phyloP scores from a whole-genome alignment of 306 rosid species.

The Lithocarpus polystachyus region DNA sequence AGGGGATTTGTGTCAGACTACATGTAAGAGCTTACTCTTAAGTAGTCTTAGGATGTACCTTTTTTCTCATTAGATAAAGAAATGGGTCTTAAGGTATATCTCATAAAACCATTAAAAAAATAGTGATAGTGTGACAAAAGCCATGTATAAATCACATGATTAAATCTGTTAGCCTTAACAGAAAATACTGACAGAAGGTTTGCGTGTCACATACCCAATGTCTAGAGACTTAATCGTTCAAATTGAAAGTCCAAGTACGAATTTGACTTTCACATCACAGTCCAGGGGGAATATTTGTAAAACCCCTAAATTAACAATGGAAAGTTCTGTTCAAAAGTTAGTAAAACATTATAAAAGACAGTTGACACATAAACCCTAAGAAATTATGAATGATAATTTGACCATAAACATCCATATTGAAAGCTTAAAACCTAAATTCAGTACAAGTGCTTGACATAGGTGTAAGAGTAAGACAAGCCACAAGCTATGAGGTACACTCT shows the following conservation, averaged over 20 bases:
- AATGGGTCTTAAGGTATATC: not conserved
- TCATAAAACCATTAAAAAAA: not conserved
- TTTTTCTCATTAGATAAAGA: not conserved
- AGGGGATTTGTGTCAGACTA: not conserved
- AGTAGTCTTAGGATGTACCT: not conserved
- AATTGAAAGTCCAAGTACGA: too few relatives aligned
- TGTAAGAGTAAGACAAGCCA: not conserved
- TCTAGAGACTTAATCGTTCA: too few relatives aligned
- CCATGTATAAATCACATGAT: too few relatives aligned
- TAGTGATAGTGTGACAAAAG: too few relatives aligned
- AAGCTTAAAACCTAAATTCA: not conserved
- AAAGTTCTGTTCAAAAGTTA: not conserved
- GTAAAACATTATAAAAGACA: not conserved
- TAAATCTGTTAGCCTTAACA: too few relatives aligned
- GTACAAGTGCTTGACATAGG: not conserved
- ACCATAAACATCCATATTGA: not conserved
- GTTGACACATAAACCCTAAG: not conserved
- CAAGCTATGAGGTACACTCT: not conserved
- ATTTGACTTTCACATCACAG: too few relatives aligned
- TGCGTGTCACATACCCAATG: too few relatives aligned
- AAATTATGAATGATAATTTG: not conserved
- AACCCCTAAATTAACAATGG: not conserved
- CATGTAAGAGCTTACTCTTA: not conserved
- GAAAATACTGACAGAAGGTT: too few relatives aligned
- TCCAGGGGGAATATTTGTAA: too few relatives aligned